These are phyloP conservation scores for Diaporthe batatas DNA, from an alignment of 2,329 filamentous ascomycete genomes.

Conservation along the genomic window DNA sequence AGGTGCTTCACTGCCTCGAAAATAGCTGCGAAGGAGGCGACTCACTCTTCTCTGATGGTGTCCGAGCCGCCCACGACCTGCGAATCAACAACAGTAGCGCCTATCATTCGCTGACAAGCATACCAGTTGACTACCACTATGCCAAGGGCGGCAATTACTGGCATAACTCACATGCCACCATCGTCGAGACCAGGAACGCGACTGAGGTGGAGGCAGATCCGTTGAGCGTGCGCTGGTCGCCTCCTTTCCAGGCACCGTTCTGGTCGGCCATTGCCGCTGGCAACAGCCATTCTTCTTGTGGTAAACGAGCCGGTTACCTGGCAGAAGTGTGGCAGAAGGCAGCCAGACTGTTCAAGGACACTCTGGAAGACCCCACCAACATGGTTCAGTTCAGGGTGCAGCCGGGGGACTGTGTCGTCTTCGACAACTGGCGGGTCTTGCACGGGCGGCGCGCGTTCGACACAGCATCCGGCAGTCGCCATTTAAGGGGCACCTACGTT, in stretches of 20 bases:
- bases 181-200: conserved; percentile 49
- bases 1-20: conserved; percentile 89
- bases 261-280: conserved; percentile 44
- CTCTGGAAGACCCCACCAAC: conserved; percentile 69
- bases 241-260: conserved; percentile 31
- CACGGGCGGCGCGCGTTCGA: conserved; percentile 87
- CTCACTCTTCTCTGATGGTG: conserved; percentile 86
- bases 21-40: conserved; percentile 87
- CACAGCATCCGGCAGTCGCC: conserved; percentile 74
- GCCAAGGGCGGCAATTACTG: conserved; percentile 76
- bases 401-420: conserved; percentile 89
- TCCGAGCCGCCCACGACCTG: conserved; percentile 68
- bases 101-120: conserved; percentile 55
- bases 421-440: conserved; percentile 85
- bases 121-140: conserved; percentile 71
- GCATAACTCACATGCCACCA: conserved; percentile 65
- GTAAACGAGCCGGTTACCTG: neutral
- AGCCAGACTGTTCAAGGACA: conserved; percentile 66
- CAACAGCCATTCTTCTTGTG: neutral
- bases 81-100: conserved; percentile 43
- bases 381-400: conserved; percentile 80
- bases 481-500: conserved; percentile 89
- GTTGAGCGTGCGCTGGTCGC: conserved; percentile 5
- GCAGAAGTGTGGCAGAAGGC: conserved; percentile 60
- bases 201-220: conserved; percentile 13